Evolutionary conservation across 108 stramenopile species (phyloP).

Genomic region (Cyclotella cryptica): DNA sequence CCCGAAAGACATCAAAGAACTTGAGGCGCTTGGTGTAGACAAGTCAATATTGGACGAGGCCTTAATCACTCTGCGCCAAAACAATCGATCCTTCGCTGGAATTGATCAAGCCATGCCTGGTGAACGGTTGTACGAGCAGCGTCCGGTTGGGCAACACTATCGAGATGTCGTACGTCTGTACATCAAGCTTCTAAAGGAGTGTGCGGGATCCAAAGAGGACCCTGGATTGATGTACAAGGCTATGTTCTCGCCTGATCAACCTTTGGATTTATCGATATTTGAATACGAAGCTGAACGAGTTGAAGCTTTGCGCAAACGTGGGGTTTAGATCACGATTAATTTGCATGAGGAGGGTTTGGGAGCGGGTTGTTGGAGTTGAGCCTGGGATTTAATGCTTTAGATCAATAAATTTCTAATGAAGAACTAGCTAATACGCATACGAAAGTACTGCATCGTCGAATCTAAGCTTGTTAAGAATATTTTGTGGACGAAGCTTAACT

Average conservation of each 20-base stretch:
- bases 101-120: slow-evolving; percentile 72
- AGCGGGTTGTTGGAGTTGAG: too few species aligned
- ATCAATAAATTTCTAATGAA: too few species aligned
- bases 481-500: too few species aligned
- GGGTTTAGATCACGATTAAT: slow-evolving; percentile 13
- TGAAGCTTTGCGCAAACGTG: slow-evolving; percentile 43
- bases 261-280: slow-evolving; percentile 68
- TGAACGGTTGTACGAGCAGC: slow-evolving; percentile 68
- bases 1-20: slow-evolving; percentile 71
- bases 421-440: too few species aligned
- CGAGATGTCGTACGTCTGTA: slow-evolving; percentile 49
- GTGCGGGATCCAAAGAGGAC: slow-evolving; percentile 52
- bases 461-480: too few species aligned
- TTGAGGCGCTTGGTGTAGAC: slow-evolving; percentile 64
- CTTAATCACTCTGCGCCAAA: slow-evolving; percentile 71
- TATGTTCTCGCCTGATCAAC: slow-evolving; percentile 70
- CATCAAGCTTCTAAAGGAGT: slow-evolving; percentile 54
- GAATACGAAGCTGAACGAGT: slow-evolving; percentile 67
- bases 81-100: slow-evolving; percentile 74
- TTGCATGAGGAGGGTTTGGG: too few species aligned
- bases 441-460: too few species aligned
- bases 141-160: slow-evolving; percentile 61
- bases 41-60: slow-evolving; percentile 71
- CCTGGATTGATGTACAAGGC: slow-evolving; percentile 76
- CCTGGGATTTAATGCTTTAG: too few species aligned